Evolutionary conservation across 345 rosid genomes (phyloP), one percentile per base, ranked within the genome.

Genomic region (Hirschfeldia incana): DNA sequence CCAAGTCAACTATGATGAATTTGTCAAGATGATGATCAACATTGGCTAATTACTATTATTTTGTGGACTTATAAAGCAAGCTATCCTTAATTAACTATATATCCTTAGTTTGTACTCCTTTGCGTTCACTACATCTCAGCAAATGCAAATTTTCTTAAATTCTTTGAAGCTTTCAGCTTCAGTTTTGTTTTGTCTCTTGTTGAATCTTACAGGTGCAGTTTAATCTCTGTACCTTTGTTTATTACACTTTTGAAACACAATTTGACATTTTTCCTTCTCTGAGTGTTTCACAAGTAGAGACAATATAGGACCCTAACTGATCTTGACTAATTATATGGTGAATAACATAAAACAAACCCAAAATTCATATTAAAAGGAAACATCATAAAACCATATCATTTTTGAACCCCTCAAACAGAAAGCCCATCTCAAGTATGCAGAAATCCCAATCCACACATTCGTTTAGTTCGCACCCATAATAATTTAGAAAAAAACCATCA

Each of bases 1-100:
- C 13, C 97, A 88, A 70, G 70, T 93, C 67, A 86, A 84, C 39
- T 93, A 84, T 42, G 85, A 93, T 3, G 98, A 93, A 81, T 93
- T 93, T 73, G 70, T 87, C 27, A 87, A 85, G 76, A 92, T 88
- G 86, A 87, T 93, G 89, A 10, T 85, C 46, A 87, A 76, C 46
- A 78, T 65, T 51, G 21, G 57, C 57, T 51, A 51, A 51, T 51
- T 51, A n/a, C 21, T 51, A 51, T 51, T n/a, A n/a, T n/a, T 51
- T n/a, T 51, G 57, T 5, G 21, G 57, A 51, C 17, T 51, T n/a
- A 51, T 3, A 51, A 51, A 51, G 3, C 57, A 51, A n/a, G 6
- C 6, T 51, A 51, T 51, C 57, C 57, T 51, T n/a, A n/a, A 42
- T 42, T 10, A 42, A 51, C 5, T n/a, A 15, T 8, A 7, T 8